Evolutionary conservation across 257 asterid species (phyloP).

Genomic region (Fraxinus americana): DNA sequence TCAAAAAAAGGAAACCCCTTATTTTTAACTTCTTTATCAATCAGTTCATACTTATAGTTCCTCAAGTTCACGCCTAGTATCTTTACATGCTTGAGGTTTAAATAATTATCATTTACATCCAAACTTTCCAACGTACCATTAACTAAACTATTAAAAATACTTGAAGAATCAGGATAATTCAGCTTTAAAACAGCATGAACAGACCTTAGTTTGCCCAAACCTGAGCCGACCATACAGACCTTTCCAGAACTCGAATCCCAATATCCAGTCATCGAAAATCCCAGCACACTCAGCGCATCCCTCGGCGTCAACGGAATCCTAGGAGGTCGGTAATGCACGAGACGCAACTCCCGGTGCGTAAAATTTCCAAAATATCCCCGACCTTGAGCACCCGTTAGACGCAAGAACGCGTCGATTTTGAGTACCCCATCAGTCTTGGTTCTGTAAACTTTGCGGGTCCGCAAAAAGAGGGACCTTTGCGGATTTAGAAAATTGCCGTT

Average conservation of each 20-base stretch:
- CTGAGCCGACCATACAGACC: constrained; percentile 85
- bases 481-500: constrained; percentile 27
- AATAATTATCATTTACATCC: constrained; percentile 26
- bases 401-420: constrained; percentile 54
- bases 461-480: constrained; percentile 37
- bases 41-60: constrained; percentile 69
- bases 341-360: constrained; percentile 65
- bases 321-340: constrained; percentile 67
- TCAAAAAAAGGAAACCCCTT: constrained; percentile 48
- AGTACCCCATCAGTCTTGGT: constrained; percentile 56
- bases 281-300: constrained; percentile 22
- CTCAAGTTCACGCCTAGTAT: constrained; percentile 68
- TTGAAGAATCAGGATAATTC: constrained; percentile 66
- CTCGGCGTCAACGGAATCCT: constrained; percentile 50
- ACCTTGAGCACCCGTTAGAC: constrained; percentile 21
- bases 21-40: constrained; percentile 52
- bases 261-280: constrained; percentile 55
- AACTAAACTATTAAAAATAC: constrained; percentile 61
- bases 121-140: constrained; percentile 66
- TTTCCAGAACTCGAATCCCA: constrained; percentile 80
- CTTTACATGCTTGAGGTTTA: constrained; percentile 30
- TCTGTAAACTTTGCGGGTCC: constrained; percentile 36
- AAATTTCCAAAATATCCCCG: constrained; percentile 33
- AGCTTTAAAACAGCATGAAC: constrained; percentile 68
- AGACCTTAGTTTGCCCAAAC: constrained; percentile 38